Base-by-base conservation (phyloP, 2,329 filamentous ascomycete species). In the Colletotrichum sp. region DNA sequence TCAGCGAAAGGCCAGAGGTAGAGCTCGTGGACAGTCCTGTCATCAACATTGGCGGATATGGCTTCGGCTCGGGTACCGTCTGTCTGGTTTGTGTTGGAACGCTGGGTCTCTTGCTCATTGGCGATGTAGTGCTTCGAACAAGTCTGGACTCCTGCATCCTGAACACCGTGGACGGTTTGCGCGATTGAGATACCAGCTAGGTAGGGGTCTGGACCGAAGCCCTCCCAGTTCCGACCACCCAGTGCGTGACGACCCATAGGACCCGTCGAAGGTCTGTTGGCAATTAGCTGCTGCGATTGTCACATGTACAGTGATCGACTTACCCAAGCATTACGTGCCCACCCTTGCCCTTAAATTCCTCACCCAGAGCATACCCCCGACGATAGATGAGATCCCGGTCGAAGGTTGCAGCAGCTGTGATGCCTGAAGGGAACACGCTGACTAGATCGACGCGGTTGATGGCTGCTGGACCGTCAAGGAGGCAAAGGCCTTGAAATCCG, bases 321-420 rank as follows among this genome's bases (percentile, higher is more conserved):
- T 6, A 62, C 34, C 24, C 36, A 7, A 60, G 34, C 28, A 62
- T 28, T 8, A 44, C 34, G 15, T 69, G 67, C 6, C 52, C 55
- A 5, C 95, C 95, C 83, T 96, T 96, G 67, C 86, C 92, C 72
- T 88, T 89, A 80, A 95, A 93, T 82, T 96, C 95, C 44, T 88
- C 85, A 5, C 94, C 95, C 90, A 96, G 94, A 52, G 93, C 92
- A 76, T 90, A 85, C 26, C 93, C 94, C 44, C 94, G 90, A 39
- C 88, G 87, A 79, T 93, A 93, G 71, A 94, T 92, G 49, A 96
- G 87, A 24, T 89, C 85, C 64, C 91, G 90, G 80, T 94, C 92
- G 90, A 93, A 96, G 3, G 94, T 94, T 0, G 94, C 93, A 8
- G 93, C 94, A 12, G 93, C 89, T 69, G 93, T 95, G 75, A 95